Evolutionary conservation across 768 basidiomycete genomes (phyloP).

Genomic region (Candolleomyces aberdarensis): DNA sequence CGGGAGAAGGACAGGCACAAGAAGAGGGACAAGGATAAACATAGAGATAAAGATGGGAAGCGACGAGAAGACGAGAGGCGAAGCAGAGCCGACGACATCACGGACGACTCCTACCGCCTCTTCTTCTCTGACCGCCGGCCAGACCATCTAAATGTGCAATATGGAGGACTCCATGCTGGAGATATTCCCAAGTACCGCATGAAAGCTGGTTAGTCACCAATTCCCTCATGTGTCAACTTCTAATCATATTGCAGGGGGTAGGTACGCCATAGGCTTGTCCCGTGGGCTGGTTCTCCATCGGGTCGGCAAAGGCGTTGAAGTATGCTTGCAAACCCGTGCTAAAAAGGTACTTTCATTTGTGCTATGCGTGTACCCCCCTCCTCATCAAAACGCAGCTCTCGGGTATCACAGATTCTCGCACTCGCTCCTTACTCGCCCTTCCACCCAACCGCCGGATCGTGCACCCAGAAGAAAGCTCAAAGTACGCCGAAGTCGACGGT

Average conservation of each 20-base stretch:
- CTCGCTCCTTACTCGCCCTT: constrained; percentile 51
- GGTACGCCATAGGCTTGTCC: constrained; percentile 62
- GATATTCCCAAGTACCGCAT: constrained; percentile 66
- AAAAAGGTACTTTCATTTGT: constrained; percentile 32
- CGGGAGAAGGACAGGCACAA: constrained; percentile 11
- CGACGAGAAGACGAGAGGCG: constrained; percentile 23
- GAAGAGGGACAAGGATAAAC: constrained; percentile 16
- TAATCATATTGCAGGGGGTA: constrained; percentile 58
- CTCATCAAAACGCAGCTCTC: constrained; percentile 33
- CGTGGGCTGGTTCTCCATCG: constrained; percentile 42
- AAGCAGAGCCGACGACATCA: constrained; percentile 23
- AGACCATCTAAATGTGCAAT: constrained; percentile 62
- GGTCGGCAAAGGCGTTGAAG: constrained; percentile 53
- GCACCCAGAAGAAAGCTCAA: constrained; percentile 32
- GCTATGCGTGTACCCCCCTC: constrained; percentile 5
- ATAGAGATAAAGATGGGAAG: constrained; percentile 21
- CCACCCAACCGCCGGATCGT: constrained; percentile 51
- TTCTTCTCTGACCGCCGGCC: constrained; percentile 70
- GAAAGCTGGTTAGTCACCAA: constrained; percentile 48
- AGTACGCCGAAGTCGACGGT: constrained; percentile 64
- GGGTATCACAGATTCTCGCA: constrained; percentile 54
- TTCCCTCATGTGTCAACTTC: constrained; percentile 26
- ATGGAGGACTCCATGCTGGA: constrained; percentile 60
- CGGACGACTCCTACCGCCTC: constrained; percentile 24
- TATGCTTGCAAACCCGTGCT: constrained; percentile 36